Conservation (phyloP, 306 rosid species). For the Acmispon strigosus region DNA sequence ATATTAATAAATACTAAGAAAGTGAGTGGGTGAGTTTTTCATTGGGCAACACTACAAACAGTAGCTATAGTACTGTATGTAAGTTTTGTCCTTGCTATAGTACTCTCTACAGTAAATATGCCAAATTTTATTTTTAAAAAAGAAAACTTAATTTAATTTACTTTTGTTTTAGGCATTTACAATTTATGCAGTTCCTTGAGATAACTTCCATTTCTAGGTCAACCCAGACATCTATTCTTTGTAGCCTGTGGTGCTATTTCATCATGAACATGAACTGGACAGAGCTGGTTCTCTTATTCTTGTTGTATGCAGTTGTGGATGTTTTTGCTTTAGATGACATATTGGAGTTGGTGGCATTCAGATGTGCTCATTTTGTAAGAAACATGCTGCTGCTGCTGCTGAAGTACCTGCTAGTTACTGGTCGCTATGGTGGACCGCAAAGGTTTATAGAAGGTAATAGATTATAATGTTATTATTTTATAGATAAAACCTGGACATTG, state of each 20-base stretch:
- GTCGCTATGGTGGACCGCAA: conserved; percentile 28
- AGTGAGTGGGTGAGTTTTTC: too few relatives aligned
- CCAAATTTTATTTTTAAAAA: neutral
- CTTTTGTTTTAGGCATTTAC: neutral
- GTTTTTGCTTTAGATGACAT: conserved; percentile 33
- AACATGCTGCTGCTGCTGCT: conserved; percentile 28
- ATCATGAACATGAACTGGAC: neutral
- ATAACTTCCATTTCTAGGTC: conserved; percentile 48
- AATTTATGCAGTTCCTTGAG: conserved; percentile 9
- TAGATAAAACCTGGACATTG: neutral
- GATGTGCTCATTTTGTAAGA: conserved; percentile 49
- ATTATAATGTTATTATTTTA: neutral
- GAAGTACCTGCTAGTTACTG: neutral
- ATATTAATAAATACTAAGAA: too few relatives aligned
- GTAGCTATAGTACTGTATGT: too few relatives aligned
- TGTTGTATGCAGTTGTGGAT: neutral
- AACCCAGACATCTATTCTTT: conserved; percentile 26
- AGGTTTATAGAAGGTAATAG: conserved; percentile 57
- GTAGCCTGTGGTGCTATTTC: neutral
- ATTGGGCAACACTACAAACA: too few relatives aligned
- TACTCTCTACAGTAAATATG: neutral
- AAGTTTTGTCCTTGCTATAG: neutral
- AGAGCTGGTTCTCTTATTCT: conserved; percentile 8
- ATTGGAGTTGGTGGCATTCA: conserved; percentile 37
- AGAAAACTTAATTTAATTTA: neutral